These are phyloP conservation scores for Alliaria petiolata DNA, from an alignment of 345 rosid species.

Conservation along the genomic window DNA sequence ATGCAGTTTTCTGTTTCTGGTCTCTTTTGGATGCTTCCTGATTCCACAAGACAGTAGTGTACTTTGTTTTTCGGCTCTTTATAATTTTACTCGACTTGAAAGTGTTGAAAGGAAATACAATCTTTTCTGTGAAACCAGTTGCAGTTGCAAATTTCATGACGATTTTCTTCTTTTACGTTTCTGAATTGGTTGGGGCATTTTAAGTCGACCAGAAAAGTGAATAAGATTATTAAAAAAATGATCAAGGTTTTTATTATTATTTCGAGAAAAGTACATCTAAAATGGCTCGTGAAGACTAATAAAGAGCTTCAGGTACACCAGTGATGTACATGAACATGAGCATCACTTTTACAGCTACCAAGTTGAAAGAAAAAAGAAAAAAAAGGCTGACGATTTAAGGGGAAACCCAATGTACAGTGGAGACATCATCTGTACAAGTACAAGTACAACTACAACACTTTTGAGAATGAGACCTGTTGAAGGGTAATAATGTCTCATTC, in stretches of 20 bases:
- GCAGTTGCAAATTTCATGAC: too few relatives aligned
- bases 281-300: conserved; percentile 2
- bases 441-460: conserved; percentile 19
- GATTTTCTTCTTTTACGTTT: neutral
- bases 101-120: too few relatives aligned
- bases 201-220: neutral
- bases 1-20: too few relatives aligned
- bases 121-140: too few relatives aligned
- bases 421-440: conserved; percentile 31
- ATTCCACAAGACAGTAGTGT: too few relatives aligned
- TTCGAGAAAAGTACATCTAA: neutral
- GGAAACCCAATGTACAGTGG: conserved; percentile 11
- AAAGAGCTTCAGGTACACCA: conserved; percentile 22
- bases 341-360: conserved; percentile 8
- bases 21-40: too few relatives aligned
- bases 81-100: too few relatives aligned
- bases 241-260: neutral
- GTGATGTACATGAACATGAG: conserved; percentile 14
- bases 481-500: conserved; percentile 4
- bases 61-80: too few relatives aligned
- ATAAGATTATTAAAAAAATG: neutral
- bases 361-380: neutral
- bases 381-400: neutral
- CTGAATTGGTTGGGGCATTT: neutral
- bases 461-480: conserved; percentile 7